Base-by-base conservation (phyloP, 768 basidiomycete genomes). In the Suillus variegatus region DNA sequence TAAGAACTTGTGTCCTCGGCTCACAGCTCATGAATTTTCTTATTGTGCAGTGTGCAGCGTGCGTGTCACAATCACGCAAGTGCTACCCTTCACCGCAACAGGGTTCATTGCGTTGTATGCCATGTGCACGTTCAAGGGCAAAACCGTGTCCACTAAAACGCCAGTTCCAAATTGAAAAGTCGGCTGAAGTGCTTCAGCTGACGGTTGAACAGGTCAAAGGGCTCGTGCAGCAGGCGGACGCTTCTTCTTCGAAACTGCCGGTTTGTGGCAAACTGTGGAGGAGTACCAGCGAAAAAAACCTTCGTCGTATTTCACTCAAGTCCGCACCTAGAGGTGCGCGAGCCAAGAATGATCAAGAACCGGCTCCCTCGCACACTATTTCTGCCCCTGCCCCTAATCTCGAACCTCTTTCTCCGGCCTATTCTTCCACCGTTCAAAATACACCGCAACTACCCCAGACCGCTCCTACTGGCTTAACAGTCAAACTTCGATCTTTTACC, bases 101-200 rank as follows among this genome's bases (percentile, higher is more conserved):
- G 14, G 49, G 61, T 49, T 41, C 49, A 22, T 20, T 65, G 46
- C 64, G 64, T 22, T 65, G 64, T 28, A 43, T 36, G 38, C 46
- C 64, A 40, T 65, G 64, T 35, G 64, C 64, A 36, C 64, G 49
- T 41, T 35, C 61, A 12, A 63, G 61, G 36, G 46, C 47, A 12
- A 61, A 44, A 35, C 58, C 64, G 10, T 65, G 64, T 43, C 49
- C 64, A 22, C 61, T 61, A 14, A 46, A 43, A 38, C 43, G 61
- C 25, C 49, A 49, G 22, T 65, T 65, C 35, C 64, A 65, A 52
- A 35, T 62, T 52, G 46, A 65, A 41, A 61, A 61, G 32, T 25
- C 61, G 14, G 61, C 46, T 52, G 36, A 20, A 28, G 60, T 51
- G 22, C 64, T 65, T 52, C 44, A 54, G 22, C 46, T 65, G 36